A percentile compares a stretch with the other conserved stretches of the same genome.
Evolutionary conservation across 768 basidiomycete genomes (phyloP).

Genomic region (Suillus hirtellus): DNA sequence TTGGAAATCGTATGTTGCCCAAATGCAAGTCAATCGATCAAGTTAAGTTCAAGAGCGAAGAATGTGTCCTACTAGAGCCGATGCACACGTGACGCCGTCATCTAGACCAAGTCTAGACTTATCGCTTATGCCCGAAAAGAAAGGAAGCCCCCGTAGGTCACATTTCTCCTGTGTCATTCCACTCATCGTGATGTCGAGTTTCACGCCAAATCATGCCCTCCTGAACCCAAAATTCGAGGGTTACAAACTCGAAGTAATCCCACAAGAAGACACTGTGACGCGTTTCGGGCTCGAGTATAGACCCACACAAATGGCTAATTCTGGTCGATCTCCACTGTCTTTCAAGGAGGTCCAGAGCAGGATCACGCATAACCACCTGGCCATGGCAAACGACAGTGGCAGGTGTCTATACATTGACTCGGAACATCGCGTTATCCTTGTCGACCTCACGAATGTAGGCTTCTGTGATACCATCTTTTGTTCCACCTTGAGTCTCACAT

Average conservation of each 20-base stretch:
- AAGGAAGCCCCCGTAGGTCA: background rate
- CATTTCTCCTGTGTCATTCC: background rate
- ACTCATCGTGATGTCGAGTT: conserved; percentile 33
- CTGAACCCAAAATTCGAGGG: conserved; percentile 85
- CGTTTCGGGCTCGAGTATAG: conserved; percentile 48
- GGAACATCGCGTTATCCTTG: conserved; percentile 56
- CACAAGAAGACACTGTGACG: conserved; percentile 54
- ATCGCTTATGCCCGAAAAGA: background rate
- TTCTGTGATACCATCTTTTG: conserved; percentile 7
- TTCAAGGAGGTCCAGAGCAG: conserved; percentile 84
- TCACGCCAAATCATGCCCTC: conserved; percentile 51
- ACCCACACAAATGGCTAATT: conserved; percentile 54
- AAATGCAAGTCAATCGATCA: background rate
- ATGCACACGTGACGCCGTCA: background rate
- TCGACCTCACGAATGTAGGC: conserved; percentile 62
- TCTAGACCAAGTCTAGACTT: background rate
- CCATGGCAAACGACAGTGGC: conserved; percentile 44
- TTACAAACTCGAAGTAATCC: conserved; percentile 68
- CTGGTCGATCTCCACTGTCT: conserved; percentile 61
- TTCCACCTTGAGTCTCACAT: conserved; percentile 12
- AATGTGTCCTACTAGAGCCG: background rate
- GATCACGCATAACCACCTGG: conserved; percentile 82
- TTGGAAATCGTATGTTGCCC: background rate
- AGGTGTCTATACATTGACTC: conserved; percentile 70
- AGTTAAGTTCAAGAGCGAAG: background rate